Evolutionary conservation across 2,329 filamentous ascomycete genomes (phyloP), one percentile per base, ranked within the genome.

Genomic region (Epicoccum sorghinum): DNA sequence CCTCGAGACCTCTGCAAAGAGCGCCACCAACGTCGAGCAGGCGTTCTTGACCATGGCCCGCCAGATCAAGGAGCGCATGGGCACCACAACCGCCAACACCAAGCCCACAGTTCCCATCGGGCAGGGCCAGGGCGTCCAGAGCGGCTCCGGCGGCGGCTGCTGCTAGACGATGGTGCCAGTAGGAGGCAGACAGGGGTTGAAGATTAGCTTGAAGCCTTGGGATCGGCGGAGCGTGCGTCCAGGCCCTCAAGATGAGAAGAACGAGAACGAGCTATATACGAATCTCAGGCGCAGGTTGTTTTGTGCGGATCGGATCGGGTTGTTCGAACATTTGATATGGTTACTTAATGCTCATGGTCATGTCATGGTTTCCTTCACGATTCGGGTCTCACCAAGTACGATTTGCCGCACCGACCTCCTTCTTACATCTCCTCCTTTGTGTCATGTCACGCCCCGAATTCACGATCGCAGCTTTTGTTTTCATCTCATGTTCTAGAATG

Each of bases 11-110:
- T 99, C 95, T 37, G 95, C 95, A 75, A 99, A 99, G 90, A 98
- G 96, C 81, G 93, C 95, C 66, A 96, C 90, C 81, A 99, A 99
- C 78, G 95, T 99, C 77, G 95, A 99, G 83, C 95, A 99, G 82
- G 93, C 95, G 74, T 99, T 99, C 89, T 81, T 99, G 81, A 99
- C 95, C 78, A 99, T 99, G 95, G 95, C 95, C 70, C 89, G 95
- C 78, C 95, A 99, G 81, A 99, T 99, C 83, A 99, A 99, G 86
- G 93, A 98, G 83, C 90, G 95, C 74, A 99, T 99, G 93, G 95
- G 95, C 72, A 96, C 91, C 68, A 95, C 93, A 61, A 89, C 90
- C 65, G 93, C 93, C 82, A 98, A 98, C 86, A 96, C 93, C 82
- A 99, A 98, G 84, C 93, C 93, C 64, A 96, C 91, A 69, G 93